Conservation (phyloP, 2,329 filamentous ascomycete species). For the Aureobasidium lini region DNA sequence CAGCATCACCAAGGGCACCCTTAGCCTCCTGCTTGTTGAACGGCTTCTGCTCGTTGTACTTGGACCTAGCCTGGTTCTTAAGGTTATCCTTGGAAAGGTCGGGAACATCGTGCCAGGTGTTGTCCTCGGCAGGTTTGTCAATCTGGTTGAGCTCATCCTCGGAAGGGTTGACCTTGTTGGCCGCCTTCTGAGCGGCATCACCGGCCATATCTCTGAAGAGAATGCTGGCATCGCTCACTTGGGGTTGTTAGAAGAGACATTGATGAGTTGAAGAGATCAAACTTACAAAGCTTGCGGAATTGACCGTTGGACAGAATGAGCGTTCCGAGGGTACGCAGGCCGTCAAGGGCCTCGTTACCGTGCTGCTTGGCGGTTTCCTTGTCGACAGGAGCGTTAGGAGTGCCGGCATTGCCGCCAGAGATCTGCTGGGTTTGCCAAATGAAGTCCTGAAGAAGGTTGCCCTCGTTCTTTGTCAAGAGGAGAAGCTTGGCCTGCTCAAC, state of each 20-base stretch:
- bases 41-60: slow-evolving; percentile 50
- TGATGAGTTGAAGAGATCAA: background rate
- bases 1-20: slow-evolving; percentile 52
- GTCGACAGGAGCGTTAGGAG: slow-evolving; percentile 60
- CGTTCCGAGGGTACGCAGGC: slow-evolving; percentile 78
- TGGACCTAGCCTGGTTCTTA: slow-evolving; percentile 58
- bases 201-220: slow-evolving; percentile 85
- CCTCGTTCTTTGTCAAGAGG: slow-evolving; percentile 87
- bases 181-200: slow-evolving; percentile 76
- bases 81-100: slow-evolving; percentile 63
- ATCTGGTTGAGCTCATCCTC: slow-evolving; percentile 71
- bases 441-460: slow-evolving; percentile 91
- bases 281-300: slow-evolving; percentile 80
- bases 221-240: slow-evolving; percentile 69
- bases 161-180: slow-evolving; percentile 65
- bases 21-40: slow-evolving; percentile 52
- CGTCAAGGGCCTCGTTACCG: slow-evolving; percentile 73
- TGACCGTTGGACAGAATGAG: slow-evolving; percentile 93
- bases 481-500: slow-evolving; percentile 79
- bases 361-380: slow-evolving; percentile 77
- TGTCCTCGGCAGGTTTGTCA: slow-evolving; percentile 78
- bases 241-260: slow-evolving; percentile 17
- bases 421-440: slow-evolving; percentile 87
- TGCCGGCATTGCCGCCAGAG: slow-evolving; percentile 52
- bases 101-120: slow-evolving; percentile 87